phyloP scores from a whole-genome alignment of 2,329 filamentous ascomycete genomes.

The Sporothrix dimorphospora region DNA sequence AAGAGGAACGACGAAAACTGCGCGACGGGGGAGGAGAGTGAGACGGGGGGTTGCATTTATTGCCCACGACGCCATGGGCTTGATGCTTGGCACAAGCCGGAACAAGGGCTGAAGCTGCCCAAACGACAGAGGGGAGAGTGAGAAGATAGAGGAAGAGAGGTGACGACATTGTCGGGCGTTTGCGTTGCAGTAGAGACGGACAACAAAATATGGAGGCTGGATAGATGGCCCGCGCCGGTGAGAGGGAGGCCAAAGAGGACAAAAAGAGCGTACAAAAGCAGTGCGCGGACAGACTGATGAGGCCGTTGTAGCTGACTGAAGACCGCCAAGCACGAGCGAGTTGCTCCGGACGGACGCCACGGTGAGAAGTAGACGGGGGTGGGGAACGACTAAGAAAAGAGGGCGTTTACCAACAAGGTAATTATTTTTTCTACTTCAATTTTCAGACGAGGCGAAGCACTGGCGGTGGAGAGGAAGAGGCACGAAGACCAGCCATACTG shows the following conservation, averaged over 20 bases:
- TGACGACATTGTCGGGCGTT: conserved; percentile 15
- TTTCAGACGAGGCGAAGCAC: conserved; percentile 17
- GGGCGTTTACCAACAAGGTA: not conserved
- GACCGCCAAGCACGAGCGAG: not conserved
- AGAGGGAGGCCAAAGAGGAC: not conserved
- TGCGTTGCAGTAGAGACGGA: not conserved
- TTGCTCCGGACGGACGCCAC: conserved; percentile 8
- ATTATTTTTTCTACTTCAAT: not conserved
- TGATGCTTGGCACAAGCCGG: conserved; percentile 7
- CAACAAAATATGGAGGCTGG: conserved; percentile 1
- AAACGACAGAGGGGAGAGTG: not conserved
- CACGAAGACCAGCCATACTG: not conserved
- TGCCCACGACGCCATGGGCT: conserved; percentile 2
- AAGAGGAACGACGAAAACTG: not conserved
- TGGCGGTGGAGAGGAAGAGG: not conserved
- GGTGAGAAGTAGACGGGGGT: not conserved
- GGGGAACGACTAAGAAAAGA: not conserved
- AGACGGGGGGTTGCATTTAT: conserved; percentile 17
- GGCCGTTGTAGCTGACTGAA: not conserved
- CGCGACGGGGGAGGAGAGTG: conserved; percentile 1
- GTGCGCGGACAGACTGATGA: conserved; percentile 19
- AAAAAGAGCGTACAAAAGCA: no score
- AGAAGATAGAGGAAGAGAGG: not conserved
- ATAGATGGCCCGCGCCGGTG: conserved; percentile 5
- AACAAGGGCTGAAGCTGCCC: conserved; percentile 1